phyloP scores from a whole-genome alignment of 441 rosid genomes.

The Rhodomyrtus psidioides region DNA sequence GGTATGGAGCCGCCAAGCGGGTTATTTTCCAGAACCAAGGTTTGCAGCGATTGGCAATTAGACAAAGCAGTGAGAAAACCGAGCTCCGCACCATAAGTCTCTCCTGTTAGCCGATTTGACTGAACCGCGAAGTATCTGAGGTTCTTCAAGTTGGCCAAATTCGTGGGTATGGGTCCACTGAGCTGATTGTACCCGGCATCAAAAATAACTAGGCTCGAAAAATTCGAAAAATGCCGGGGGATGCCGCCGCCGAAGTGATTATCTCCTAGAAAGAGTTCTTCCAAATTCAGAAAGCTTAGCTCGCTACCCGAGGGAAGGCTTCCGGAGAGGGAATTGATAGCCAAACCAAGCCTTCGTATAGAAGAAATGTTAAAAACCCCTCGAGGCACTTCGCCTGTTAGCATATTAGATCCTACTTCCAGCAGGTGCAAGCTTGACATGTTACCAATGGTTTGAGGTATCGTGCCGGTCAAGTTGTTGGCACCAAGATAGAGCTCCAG shows the following conservation, averaged over 20 bases:
- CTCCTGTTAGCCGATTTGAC: neutral
- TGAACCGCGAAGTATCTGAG: neutral
- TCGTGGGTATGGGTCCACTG: neutral
- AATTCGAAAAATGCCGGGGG: neutral
- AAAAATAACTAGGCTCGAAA: neutral
- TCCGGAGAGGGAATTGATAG: neutral
- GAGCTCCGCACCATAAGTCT: neutral
- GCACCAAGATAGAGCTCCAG: neutral
- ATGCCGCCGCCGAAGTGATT: neutral
- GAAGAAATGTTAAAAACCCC: neutral
- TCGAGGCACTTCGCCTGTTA: too few species aligned
- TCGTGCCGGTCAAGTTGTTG: neutral
- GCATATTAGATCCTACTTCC: neutral
- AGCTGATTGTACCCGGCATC: neutral
- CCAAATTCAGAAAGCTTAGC: neutral
- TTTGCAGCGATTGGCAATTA: neutral
- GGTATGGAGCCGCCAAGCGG: neutral
- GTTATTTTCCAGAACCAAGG: neutral
- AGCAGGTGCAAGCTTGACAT: neutral
- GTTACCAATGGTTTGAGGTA: neutral
- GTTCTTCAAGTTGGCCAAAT: neutral
- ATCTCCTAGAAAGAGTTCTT: fast-evolving
- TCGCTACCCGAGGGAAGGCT: neutral
- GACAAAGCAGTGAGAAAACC: neutral
- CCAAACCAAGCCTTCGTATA: fast-evolving